These are phyloP conservation scores for Lactarius sanguifluus DNA, from an alignment of 768 basidiomycete species.

Conservation along the genomic window DNA sequence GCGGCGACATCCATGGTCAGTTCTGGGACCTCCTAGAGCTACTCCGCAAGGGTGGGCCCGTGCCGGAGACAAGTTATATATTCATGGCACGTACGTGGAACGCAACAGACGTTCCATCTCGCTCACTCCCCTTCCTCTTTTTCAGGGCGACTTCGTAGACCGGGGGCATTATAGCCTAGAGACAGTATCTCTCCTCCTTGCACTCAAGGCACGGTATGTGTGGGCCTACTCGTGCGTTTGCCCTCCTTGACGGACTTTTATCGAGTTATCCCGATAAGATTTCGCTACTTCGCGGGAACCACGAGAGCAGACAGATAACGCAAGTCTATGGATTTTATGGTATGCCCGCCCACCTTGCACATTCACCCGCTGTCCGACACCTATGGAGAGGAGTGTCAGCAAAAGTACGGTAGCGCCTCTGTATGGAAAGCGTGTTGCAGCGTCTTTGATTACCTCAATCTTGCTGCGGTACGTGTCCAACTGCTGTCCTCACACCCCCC, in stretches of 20 bases:
- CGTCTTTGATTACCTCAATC: constrained; percentile 93
- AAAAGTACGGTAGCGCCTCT: constrained; percentile 92
- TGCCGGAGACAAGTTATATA: constrained; percentile 89
- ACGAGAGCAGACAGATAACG: constrained; percentile 96
- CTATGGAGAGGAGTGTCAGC: constrained; percentile 86
- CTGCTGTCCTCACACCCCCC: not conserved
- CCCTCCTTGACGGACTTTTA: not conserved
- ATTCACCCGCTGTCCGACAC: constrained; percentile 16
- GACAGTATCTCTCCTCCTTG: constrained; percentile 86
- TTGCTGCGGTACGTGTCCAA: constrained; percentile 72
- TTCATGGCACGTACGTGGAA: constrained; percentile 82
- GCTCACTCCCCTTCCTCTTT: constrained; percentile 24
- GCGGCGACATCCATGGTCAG: constrained; percentile 96
- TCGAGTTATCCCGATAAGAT: constrained; percentile 89
- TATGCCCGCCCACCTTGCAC: constrained; percentile 38
- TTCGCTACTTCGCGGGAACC: constrained; percentile 90
- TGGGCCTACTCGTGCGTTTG: not conserved
- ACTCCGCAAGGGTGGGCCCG: constrained; percentile 78
- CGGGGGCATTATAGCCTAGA: constrained; percentile 95
- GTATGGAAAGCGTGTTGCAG: constrained; percentile 98
- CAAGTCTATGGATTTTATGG: constrained; percentile 99
- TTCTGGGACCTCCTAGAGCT: constrained; percentile 97
- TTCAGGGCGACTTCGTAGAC: constrained; percentile 95
- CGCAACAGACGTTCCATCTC: constrained; percentile 16
- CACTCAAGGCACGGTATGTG: constrained; percentile 81